These are phyloP conservation scores for Sicyos edulis DNA, from an alignment of 306 rosid species.

Conservation along the genomic window DNA sequence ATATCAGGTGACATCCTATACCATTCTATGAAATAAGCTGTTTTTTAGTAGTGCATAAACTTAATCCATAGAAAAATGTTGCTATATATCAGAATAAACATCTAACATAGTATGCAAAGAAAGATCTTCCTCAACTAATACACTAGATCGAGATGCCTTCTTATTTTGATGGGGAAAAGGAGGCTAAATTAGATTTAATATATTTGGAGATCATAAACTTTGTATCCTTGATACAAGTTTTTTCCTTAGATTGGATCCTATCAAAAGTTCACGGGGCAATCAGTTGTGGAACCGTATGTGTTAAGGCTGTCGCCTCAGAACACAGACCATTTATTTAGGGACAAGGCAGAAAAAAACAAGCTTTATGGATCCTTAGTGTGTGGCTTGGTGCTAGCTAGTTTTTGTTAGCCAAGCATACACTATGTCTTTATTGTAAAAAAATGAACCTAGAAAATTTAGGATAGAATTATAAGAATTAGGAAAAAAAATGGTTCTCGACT, in stretches of 20 bases:
- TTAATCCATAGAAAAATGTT: not conserved
- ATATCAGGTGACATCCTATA: conserved; percentile 60
- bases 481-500: not conserved
- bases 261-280: not conserved
- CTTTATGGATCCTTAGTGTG: not conserved
- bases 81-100: not conserved
- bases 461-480: not conserved
- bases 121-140: not conserved
- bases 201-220: not conserved
- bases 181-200: not conserved
- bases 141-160: not conserved
- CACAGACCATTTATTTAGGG: not conserved
- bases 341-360: not conserved
- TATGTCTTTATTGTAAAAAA: not conserved
- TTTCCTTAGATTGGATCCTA: not conserved
- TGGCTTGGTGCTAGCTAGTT: not conserved
- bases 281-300: not conserved
- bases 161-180: not conserved
- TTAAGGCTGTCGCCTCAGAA: not conserved
- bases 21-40: conserved; percentile 6
- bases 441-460: not conserved
- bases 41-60: not conserved
- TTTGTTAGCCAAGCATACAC: not conserved
- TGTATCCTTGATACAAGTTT: not conserved
- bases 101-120: not conserved